Evolutionary conservation across 1,284 basidiomycete genomes (phyloP).

Genomic region (Apiotrichum domesticum): DNA sequence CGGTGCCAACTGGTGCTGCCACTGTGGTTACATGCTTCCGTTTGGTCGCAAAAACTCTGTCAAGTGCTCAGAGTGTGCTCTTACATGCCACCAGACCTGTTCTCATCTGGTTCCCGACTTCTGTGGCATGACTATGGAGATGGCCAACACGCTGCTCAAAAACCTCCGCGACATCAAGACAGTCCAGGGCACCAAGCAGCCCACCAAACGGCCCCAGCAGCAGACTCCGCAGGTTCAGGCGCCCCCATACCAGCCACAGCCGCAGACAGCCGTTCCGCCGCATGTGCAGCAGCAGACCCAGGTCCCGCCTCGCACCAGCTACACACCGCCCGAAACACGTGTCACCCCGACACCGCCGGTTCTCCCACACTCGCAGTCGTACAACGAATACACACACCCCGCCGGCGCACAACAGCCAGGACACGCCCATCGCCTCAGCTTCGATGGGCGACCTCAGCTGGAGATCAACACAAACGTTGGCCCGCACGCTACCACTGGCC

Average conservation of each 20-base stretch:
- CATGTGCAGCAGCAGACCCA: not conserved
- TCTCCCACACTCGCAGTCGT: constrained; percentile 24
- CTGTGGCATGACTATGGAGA: constrained; percentile 99
- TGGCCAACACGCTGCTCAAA: constrained; percentile 85
- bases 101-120: constrained; percentile 98
- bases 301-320: not conserved
- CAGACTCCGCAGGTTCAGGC: constrained; percentile 11
- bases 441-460: constrained; percentile 4
- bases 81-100: constrained; percentile 96
- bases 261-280: constrained; percentile 15
- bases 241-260: constrained; percentile 3
- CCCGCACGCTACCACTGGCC: not conserved
- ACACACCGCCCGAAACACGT: constrained; percentile 28
- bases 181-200: constrained; percentile 43
- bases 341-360: constrained; percentile 51
- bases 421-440: constrained; percentile 17
- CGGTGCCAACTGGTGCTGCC: constrained; percentile 98
- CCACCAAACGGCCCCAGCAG: constrained; percentile 3
- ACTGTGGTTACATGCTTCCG: constrained; percentile 97
- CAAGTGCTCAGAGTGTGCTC: constrained; percentile 90
- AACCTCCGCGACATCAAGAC: constrained; percentile 73
- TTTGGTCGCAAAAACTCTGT: constrained; percentile 94
- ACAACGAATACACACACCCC: constrained; percentile 36
- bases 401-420: constrained; percentile 27
- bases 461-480: constrained; percentile 2